Base-by-base conservation (phyloP, 441 rosid species). In the Arabidopsis hybrid region DNA sequence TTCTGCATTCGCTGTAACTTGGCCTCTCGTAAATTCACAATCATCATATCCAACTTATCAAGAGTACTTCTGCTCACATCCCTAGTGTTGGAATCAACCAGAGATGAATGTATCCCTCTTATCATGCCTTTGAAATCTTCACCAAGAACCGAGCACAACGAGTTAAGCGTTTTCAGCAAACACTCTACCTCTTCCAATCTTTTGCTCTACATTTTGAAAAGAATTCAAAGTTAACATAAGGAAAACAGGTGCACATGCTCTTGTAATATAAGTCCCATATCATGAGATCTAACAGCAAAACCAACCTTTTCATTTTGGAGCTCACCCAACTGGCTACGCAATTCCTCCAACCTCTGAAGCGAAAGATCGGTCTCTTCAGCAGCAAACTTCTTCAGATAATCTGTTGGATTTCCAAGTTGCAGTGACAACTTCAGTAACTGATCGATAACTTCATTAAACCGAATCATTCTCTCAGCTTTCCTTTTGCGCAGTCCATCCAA, bases 231-330 rank as follows among this genome's bases (percentile, higher is more conserved):
- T 21, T 21, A 21, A 21, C 26, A 21, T 21, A 21, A 21, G 26
- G 26, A 21, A 21, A 21, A 21, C 26, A 21, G 26, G 26, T 21
- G 26, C 26, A 21, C 26, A 21, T 21, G 26, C 26, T 21, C 26
- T 21, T 21, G 26, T 21, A 21, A 6, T 39, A 34, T 4, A 31
- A 31, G 31, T 38, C 69, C 17, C 7, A 49, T 34, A 10, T 16
- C 10, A 21, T 21, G 26, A 21, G 26, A 21, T 21, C 26, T 21
- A 21, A 21, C 26, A 21, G 26, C 26, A 13, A 42, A 63, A 6
- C 69, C 50, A 71, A 88, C 99, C 94, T 91, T 95, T 78, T 92
- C 97, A 46, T 75, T 78, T 75, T 87, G 88, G 55, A 92, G 88
- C 31, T 85, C 81, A 29, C 55, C 67, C 51, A 95, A 82, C 53